Evolutionary conservation across 2,329 filamentous ascomycete species (phyloP).

Genomic region (Curvularia verruculosa): DNA sequence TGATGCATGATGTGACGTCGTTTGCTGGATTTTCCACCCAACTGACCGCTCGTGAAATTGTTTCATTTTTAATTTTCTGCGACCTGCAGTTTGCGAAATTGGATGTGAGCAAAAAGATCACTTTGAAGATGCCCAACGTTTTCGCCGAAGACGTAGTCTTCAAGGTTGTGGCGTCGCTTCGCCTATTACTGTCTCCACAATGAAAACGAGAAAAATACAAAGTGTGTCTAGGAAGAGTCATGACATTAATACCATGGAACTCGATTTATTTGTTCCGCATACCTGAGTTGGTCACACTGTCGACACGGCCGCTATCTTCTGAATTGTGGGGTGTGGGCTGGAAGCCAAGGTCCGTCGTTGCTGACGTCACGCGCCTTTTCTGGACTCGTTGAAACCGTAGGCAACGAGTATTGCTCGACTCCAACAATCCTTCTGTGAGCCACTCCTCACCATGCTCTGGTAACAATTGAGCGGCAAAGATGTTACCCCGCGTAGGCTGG

Average conservation of each 20-base stretch:
- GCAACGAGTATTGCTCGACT: slow-evolving; percentile 5
- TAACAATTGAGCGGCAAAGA: slow-evolving; percentile 14
- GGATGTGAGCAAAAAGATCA: background rate
- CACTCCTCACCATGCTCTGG: slow-evolving; percentile 20
- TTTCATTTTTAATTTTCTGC: no score
- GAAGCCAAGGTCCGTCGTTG: slow-evolving; percentile 11
- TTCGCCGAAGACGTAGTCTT: background rate
- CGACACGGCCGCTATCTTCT: background rate
- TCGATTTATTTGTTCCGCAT: background rate
- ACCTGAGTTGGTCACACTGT: background rate
- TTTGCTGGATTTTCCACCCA: background rate
- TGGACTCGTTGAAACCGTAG: slow-evolving; percentile 8
- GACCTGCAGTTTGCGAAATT: background rate
- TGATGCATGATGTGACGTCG: background rate
- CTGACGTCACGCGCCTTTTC: slow-evolving; percentile 17
- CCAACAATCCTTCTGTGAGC: background rate
- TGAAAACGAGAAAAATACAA: background rate
- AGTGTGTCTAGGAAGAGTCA: background rate
- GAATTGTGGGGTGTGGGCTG: background rate
- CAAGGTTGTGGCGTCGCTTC: background rate
- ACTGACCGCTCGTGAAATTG: background rate
- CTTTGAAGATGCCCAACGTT: background rate
- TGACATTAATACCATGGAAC: background rate
- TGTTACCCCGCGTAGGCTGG: slow-evolving; percentile 28
- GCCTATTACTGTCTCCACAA: background rate